Evolutionary conservation across 257 asterid species (phyloP).

Genomic region (Eustoma russellianum): DNA sequence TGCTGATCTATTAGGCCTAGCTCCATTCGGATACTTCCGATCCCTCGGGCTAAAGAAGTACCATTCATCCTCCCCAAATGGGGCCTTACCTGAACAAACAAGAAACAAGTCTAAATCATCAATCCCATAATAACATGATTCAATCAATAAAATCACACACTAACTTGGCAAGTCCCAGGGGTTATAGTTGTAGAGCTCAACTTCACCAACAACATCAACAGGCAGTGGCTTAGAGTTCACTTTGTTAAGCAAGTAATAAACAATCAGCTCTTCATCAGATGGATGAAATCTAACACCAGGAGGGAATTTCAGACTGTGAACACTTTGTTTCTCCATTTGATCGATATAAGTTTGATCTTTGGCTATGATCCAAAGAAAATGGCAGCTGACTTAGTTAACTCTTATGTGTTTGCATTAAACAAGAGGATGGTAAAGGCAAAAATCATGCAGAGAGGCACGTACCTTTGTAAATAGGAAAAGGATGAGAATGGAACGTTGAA

Average conservation of each 20-base stretch:
- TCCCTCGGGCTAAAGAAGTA: slow-evolving; percentile 63
- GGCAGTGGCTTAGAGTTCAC: slow-evolving; percentile 42
- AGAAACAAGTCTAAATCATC: not conserved
- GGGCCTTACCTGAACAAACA: slow-evolving; percentile 28
- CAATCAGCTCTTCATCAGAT: slow-evolving; percentile 54
- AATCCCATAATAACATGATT: not conserved
- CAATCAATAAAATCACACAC: not conserved
- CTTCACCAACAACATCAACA: slow-evolving; percentile 36
- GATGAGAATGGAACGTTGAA: not conserved
- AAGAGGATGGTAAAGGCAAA: not conserved
- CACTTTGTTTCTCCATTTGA: slow-evolving; percentile 9
- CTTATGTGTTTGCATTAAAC: not conserved
- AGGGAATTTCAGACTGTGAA: slow-evolving; percentile 28
- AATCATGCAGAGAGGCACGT: slow-evolving; percentile 11
- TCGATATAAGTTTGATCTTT: not conserved
- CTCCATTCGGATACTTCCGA: slow-evolving; percentile 57
- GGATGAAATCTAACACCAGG: slow-evolving; percentile 65
- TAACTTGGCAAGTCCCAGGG: slow-evolving; percentile 69
- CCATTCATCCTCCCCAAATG: slow-evolving; percentile 52
- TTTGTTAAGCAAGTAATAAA: slow-evolving; percentile 39
- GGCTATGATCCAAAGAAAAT: not conserved
- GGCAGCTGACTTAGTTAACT: not conserved
- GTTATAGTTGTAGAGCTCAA: slow-evolving; percentile 43
- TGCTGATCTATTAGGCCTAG: slow-evolving; percentile 50
- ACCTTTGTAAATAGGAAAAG: slow-evolving; percentile 1